Evolutionary conservation across 768 basidiomycete genomes (phyloP).

Genomic region (Phylloporus sp.): DNA sequence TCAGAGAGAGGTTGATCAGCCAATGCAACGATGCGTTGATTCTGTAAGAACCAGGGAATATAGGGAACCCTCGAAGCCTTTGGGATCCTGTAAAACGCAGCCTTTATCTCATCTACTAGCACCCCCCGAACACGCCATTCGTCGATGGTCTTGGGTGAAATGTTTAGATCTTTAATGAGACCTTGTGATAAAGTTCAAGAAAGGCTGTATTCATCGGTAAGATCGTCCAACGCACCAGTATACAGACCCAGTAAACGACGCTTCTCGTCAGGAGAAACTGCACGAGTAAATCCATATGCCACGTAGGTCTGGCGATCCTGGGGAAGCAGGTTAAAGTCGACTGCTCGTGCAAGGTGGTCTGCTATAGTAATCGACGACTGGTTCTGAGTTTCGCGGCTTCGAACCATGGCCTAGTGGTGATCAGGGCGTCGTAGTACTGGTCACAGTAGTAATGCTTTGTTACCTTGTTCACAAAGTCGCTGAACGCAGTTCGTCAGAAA

Average conservation of each 20-base stretch:
- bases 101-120: constrained; percentile 33
- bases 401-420: not conserved
- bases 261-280: constrained; percentile 9
- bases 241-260: constrained; percentile 31
- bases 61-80: constrained; percentile 22
- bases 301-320: constrained; percentile 28
- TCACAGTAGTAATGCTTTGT: no score
- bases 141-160: constrained; percentile 28
- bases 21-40: constrained; percentile 27
- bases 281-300: constrained; percentile 35
- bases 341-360: constrained; percentile 28
- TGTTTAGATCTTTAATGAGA: constrained; percentile 16
- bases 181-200: constrained; percentile 2
- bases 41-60: constrained; percentile 36
- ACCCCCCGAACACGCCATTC: constrained; percentile 31
- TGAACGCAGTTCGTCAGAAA: no score
- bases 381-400: not conserved
- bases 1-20: constrained; percentile 4
- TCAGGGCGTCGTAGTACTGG: no score
- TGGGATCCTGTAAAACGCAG: constrained; percentile 24
- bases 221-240: constrained; percentile 1
- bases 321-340: constrained; percentile 21
- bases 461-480: no score
- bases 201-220: not conserved
- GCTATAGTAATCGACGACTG: not conserved